These are phyloP conservation scores for Candida ovalis DNA, from an alignment of 805 yeast genomes.

Conservation along the genomic window DNA sequence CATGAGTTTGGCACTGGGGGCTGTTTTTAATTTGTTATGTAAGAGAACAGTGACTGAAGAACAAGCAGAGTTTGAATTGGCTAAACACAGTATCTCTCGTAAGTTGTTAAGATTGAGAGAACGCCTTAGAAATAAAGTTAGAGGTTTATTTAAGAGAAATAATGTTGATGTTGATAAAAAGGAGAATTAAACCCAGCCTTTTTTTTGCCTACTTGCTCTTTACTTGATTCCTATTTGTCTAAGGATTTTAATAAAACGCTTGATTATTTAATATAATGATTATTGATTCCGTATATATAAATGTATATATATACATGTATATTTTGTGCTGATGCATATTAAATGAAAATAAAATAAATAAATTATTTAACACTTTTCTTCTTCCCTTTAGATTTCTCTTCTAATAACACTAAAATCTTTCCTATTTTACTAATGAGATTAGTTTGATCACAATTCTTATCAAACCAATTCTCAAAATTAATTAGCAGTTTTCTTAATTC, in stretches of 20 bases:
- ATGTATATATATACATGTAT: background rate
- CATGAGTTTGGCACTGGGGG: conserved; percentile 89
- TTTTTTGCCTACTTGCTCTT: too few relatives aligned
- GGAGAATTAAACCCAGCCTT: background rate
- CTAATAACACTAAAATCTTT: conserved; percentile 9
- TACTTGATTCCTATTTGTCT: too few relatives aligned
- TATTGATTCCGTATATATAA: too few relatives aligned
- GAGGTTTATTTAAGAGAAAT: background rate
- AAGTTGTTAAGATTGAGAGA: background rate
- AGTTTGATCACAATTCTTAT: conserved; percentile 7
- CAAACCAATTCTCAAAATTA: conserved; percentile 16
- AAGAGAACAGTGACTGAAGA: conserved; percentile 74
- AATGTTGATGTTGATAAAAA: background rate
- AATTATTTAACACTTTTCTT: too few relatives aligned
- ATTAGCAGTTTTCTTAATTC: conserved; percentile 1
- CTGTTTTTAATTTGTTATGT: conserved; percentile 71
- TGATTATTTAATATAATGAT: too few relatives aligned
- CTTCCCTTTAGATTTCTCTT: conserved; percentile 8
- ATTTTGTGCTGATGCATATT: too few relatives aligned
- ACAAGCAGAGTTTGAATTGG: conserved; percentile 44
- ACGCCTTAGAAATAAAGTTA: background rate
- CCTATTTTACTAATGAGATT: conserved; percentile 8
- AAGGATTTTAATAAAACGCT: too few relatives aligned
- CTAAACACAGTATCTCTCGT: conserved; percentile 3
- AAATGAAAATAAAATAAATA: too few relatives aligned